Conservation (phyloP, 1,284 basidiomycete genomes). For the Microbotryum scabiosae region DNA sequence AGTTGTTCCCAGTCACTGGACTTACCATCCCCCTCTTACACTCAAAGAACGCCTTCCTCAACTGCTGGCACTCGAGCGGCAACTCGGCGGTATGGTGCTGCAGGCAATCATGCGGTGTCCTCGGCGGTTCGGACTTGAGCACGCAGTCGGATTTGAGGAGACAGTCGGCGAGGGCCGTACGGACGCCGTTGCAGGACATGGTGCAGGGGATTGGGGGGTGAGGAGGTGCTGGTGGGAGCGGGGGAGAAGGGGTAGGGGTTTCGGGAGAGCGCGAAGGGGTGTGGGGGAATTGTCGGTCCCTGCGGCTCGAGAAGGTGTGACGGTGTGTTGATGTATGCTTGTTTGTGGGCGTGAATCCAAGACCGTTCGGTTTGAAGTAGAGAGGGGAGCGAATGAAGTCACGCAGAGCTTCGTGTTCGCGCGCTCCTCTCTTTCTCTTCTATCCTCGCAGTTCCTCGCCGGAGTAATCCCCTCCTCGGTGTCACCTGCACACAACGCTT, state of each 20-base stretch:
- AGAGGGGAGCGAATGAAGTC: no score
- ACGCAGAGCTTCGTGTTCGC: no score
- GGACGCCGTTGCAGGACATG: constrained; percentile 69
- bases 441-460: no score
- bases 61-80: constrained; percentile 62
- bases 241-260: not conserved
- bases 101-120: constrained; percentile 56
- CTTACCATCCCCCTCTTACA: constrained; percentile 79
- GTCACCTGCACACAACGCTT: no score
- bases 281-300: no score
- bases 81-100: constrained; percentile 61
- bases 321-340: no score
- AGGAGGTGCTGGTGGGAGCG: not conserved
- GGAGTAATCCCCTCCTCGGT: no score
- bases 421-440: no score
- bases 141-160: constrained; percentile 74
- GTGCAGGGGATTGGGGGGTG: constrained; percentile 1
- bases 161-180: constrained; percentile 66
- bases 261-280: no score
- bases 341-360: no score
- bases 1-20: constrained; percentile 14
- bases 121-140: constrained; percentile 44
- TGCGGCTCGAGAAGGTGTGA: no score
- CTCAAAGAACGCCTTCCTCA: constrained; percentile 70
- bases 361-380: no score